Evolutionary conservation across 495 filamentous ascomycete species (phyloP).

Genomic region (Rostrohypoxylon terebratum): DNA sequence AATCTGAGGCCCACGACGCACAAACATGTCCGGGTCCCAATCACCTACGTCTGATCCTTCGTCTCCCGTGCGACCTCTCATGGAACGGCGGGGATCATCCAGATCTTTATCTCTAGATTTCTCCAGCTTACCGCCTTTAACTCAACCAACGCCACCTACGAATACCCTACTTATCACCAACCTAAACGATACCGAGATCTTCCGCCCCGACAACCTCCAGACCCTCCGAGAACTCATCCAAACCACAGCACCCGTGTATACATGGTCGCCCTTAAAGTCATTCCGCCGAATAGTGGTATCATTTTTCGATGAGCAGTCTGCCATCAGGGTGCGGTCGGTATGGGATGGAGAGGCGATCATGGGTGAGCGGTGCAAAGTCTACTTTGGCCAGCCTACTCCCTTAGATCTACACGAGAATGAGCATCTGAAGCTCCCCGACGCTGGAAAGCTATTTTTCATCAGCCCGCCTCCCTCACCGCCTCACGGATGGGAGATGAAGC

Average conservation of each 20-base stretch:
- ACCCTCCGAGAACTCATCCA: slow-evolving; percentile 79
- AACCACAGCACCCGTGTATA: slow-evolving; percentile 76
- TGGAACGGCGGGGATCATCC: slow-evolving; percentile 50
- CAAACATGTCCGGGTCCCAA: slow-evolving; percentile 45
- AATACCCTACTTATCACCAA: slow-evolving; percentile 97
- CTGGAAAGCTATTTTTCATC: slow-evolving; percentile 96
- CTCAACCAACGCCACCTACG: slow-evolving; percentile 82
- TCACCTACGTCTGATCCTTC: slow-evolving; percentile 52
- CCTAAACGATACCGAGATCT: slow-evolving; percentile 80
- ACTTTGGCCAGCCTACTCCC: slow-evolving; percentile 86
- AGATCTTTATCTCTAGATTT: slow-evolving; percentile 81
- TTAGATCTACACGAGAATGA: slow-evolving; percentile 63
- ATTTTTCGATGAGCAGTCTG: slow-evolving; percentile 78
- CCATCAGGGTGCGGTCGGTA: slow-evolving; percentile 75
- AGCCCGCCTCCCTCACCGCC: slow-evolving; percentile 91
- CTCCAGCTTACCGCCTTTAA: slow-evolving; percentile 78
- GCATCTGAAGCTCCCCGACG: slow-evolving; percentile 83
- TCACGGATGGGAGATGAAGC: slow-evolving; percentile 89
- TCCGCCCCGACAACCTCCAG: slow-evolving; percentile 79
- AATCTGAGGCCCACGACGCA: slow-evolving; percentile 6
- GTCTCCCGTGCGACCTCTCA: slow-evolving; percentile 44
- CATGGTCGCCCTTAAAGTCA: slow-evolving; percentile 91
- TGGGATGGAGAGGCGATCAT: slow-evolving; percentile 79
- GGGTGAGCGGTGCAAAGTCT: slow-evolving; percentile 78
- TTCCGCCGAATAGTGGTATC: slow-evolving; percentile 92